Conservation (phyloP, 306 rosid species). For the Clitoria ternatea region DNA sequence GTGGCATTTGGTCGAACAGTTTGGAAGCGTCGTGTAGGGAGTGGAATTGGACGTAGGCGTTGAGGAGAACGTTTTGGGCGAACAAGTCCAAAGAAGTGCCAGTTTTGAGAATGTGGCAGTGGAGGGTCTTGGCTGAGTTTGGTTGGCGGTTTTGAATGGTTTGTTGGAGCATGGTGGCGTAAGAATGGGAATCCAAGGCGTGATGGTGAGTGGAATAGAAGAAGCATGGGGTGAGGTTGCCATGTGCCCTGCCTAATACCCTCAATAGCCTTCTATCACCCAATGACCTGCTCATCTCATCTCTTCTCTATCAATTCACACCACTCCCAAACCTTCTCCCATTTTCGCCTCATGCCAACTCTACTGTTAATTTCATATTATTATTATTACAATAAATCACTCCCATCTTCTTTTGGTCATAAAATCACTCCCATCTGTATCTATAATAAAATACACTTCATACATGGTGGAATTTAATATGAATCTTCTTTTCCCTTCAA, state of each 20-base stretch:
- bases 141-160: not conserved
- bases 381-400: no score
- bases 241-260: not conserved
- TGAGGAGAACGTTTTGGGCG: conserved; percentile 26
- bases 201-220: not conserved
- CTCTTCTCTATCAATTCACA: not conserved
- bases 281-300: not conserved
- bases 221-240: not conserved
- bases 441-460: no score
- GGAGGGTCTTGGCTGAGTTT: not conserved
- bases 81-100: conserved; percentile 17
- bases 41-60: not conserved
- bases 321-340: not conserved
- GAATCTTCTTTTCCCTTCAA: no score
- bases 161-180: conserved; percentile 23
- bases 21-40: conserved; percentile 18
- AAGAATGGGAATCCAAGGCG: conserved; percentile 16
- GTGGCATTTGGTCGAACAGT: conserved; percentile 32
- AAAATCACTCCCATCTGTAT: no score
- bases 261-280: not conserved
- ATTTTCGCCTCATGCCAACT: no score
- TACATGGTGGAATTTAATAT: no score
- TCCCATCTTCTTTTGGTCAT: no score
- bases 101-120: conserved; percentile 18
- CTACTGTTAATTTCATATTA: no score